These are phyloP conservation scores for Zea luxurians DNA, from an alignment of 176 grass and related monocot species.

Conservation along the genomic window DNA sequence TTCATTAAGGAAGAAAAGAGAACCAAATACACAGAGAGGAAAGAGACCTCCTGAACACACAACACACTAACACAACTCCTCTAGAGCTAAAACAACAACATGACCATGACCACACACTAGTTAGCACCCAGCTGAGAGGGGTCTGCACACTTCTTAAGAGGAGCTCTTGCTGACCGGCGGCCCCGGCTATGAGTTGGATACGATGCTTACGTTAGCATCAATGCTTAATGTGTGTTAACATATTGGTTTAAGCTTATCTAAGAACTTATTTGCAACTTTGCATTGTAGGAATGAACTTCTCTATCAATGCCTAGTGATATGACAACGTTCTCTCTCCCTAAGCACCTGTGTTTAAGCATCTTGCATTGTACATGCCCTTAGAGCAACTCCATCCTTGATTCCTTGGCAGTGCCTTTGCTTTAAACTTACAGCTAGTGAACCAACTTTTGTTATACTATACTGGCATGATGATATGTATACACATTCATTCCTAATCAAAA, in stretches of 20 bases:
- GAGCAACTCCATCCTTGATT: background rate
- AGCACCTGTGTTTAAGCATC: background rate
- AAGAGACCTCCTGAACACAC: no score
- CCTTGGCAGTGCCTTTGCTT: background rate
- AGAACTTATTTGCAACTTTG: background rate
- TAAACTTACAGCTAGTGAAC: background rate
- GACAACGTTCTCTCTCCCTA: background rate
- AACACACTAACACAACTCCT: no score
- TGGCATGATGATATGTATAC: constrained; percentile 27
- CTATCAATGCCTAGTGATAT: background rate
- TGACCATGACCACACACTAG: no score
- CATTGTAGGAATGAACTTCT: background rate
- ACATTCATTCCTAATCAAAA: constrained; percentile 1
- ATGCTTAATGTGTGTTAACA: background rate
- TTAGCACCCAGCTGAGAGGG: no score
- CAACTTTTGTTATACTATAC: background rate
- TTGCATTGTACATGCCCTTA: background rate
- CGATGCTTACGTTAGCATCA: background rate
- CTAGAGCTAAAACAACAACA: no score
- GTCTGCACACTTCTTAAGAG: no score
- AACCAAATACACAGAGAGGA: no score
- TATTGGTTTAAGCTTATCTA: background rate
- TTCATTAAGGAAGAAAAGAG: no score
- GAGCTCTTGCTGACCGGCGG: no score
- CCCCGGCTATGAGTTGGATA: no score